These are phyloP conservation scores for Tricholoma hemisulphureum DNA, from an alignment of 768 basidiomycete genomes.

Conservation along the genomic window DNA sequence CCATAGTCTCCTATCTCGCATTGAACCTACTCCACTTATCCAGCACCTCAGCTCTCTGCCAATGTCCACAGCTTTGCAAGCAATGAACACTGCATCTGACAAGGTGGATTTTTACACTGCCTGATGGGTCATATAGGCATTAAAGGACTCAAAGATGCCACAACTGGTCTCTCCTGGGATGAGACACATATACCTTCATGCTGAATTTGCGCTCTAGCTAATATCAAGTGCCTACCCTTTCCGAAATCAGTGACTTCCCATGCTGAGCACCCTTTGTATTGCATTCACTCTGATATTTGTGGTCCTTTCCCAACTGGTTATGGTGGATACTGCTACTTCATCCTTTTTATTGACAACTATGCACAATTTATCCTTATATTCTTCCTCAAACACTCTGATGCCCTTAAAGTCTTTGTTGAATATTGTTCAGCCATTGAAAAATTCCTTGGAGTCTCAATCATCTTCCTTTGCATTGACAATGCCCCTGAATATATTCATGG, in stretches of 20 bases:
- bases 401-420: not conserved
- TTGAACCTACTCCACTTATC: not conserved
- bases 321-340: not conserved
- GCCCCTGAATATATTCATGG: not conserved
- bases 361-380: not conserved
- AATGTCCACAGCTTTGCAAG: not conserved
- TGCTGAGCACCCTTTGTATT: not conserved
- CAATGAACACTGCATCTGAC: not conserved
- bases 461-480: not conserved
- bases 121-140: not conserved
- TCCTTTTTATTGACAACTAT: not conserved
- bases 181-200: not conserved
- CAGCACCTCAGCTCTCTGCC: not conserved
- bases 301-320: not conserved
- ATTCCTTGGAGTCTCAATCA: not conserved
- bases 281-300: not conserved
- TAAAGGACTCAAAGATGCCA: not conserved
- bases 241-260: not conserved
- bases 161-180: not conserved
- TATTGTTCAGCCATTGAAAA: not conserved
- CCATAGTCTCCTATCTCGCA: not conserved
- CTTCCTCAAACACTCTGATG: not conserved
- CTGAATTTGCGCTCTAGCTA: not conserved
- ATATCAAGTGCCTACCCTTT: not conserved
- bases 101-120: not conserved